Percentiles rank a stretch among this genome's conserved stretches.
Evolutionary conservation across 169 alveolate genomes (phyloP).

Genomic region (Plasmodium malariae): DNA sequence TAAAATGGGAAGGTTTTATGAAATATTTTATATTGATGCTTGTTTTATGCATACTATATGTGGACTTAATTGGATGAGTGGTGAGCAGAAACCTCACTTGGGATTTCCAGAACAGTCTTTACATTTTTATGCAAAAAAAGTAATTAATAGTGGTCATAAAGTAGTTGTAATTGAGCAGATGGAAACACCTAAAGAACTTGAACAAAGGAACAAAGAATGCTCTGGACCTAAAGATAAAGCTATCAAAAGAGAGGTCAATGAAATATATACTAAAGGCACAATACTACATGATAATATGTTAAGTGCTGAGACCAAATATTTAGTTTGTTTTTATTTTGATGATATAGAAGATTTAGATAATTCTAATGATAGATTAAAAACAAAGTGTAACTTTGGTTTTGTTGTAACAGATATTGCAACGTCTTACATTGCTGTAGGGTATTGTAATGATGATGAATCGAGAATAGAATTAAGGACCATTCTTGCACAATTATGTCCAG

Average conservation of each 20-base stretch:
- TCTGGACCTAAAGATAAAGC: constrained; percentile 90
- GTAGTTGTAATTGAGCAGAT: constrained; percentile 99
- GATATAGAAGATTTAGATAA: constrained; percentile 51
- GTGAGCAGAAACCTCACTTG: constrained; percentile 96
- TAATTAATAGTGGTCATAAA: constrained; percentile 95
- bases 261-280: constrained; percentile 96
- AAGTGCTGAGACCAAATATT: constrained; percentile 79
- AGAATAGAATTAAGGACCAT: constrained; percentile 82
- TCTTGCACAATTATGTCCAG: constrained; percentile 88
- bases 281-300: constrained; percentile 89
- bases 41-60: constrained; percentile 93
- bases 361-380: background rate
- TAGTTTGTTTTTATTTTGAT: constrained; percentile 80
- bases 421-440: constrained; percentile 86
- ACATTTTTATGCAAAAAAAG: constrained; percentile 93
- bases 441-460: constrained; percentile 84
- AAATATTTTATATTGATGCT: constrained; percentile 96
- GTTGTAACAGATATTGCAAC: constrained; percentile 91
- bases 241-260: constrained; percentile 94
- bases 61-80: constrained; percentile 98
- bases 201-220: constrained; percentile 84
- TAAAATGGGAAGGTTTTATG: constrained; percentile 97
- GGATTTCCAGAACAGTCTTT: constrained; percentile 99
- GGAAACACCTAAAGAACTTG: constrained; percentile 97
- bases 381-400: constrained; percentile 87